Evolutionary conservation across 805 yeast species (phyloP).

Genomic region (Wickerhamiella spandovensis): DNA sequence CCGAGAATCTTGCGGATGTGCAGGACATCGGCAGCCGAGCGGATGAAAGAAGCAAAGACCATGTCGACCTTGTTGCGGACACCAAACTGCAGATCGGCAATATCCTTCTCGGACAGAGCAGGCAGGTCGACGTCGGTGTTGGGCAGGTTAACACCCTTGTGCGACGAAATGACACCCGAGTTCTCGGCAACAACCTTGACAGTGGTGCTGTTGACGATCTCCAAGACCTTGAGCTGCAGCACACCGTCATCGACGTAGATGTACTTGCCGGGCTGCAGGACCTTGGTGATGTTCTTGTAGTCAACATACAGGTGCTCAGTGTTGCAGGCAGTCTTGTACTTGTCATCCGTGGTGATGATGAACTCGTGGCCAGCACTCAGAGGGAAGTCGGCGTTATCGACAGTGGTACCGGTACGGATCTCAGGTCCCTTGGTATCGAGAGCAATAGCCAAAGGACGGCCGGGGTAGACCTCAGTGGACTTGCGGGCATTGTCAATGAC

Average conservation of each 20-base stretch:
- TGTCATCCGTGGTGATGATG: conserved; percentile 84
- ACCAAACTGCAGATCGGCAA: conserved; percentile 84
- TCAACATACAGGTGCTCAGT: conserved; percentile 79
- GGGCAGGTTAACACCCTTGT: conserved; percentile 98
- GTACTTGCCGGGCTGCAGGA: conserved; percentile 72
- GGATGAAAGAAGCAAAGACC: conserved; percentile 96
- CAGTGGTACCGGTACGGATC: conserved; percentile 95
- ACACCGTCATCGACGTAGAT: conserved; percentile 98
- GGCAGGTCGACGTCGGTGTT: conserved; percentile 98
- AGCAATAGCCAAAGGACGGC: conserved; percentile 97
- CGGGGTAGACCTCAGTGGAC: conserved; percentile 78
- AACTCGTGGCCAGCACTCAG: conserved; percentile 77
- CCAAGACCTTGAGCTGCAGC: conserved; percentile 81
- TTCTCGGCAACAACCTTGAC: conserved; percentile 81
- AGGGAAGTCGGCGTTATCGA: conserved; percentile 66
- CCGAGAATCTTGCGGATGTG: conserved; percentile 91
- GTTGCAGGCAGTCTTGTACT: conserved; percentile 57
- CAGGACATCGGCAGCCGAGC: conserved; percentile 80
- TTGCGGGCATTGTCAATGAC: conserved; percentile 94
- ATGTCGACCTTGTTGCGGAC: conserved; percentile 95
- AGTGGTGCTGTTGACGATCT: conserved; percentile 66
- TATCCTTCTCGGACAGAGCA: conserved; percentile 94
- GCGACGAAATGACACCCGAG: conserved; percentile 91
- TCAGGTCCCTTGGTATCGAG: conserved; percentile 99
- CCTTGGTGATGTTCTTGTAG: conserved; percentile 93